Evolutionary conservation across 164 flowering plant species (phyloP).

Genomic region (Saururus chinensis): DNA sequence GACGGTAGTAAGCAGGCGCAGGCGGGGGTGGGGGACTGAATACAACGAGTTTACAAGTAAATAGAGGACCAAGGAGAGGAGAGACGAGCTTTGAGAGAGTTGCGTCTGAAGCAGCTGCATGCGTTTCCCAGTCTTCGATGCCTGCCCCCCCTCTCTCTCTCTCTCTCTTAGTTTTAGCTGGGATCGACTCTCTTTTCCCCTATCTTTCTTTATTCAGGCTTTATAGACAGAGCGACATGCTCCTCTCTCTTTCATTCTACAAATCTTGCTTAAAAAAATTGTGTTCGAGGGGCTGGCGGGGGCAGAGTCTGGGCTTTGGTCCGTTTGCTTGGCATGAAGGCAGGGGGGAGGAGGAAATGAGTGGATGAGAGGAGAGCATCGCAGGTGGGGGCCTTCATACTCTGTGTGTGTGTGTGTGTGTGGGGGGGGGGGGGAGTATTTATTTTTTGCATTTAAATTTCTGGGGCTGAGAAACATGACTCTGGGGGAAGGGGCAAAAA

Average conservation of each 20-base stretch:
- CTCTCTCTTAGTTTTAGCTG: not conserved
- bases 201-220: not conserved
- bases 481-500: not conserved
- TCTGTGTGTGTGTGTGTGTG: no score
- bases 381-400: not conserved
- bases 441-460: no score
- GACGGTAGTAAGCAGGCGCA: not conserved
- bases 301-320: not conserved
- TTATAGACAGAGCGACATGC: no score
- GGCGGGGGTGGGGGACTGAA: not conserved
- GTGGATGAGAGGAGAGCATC: not conserved
- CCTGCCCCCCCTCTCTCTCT: not conserved
- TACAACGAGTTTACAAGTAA: no score
- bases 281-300: not conserved
- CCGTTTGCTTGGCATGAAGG: not conserved
- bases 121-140: conserved; percentile 6
- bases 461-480: not conserved
- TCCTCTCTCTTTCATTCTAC: no score
- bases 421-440: no score
- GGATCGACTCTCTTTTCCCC: not conserved
- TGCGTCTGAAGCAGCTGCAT: not conserved
- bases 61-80: not conserved
- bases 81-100: not conserved
- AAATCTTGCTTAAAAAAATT: no score
- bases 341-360: not conserved